Evolutionary conservation across 805 yeast genomes (phyloP).

Genomic region (Suhomyces prunicola): DNA sequence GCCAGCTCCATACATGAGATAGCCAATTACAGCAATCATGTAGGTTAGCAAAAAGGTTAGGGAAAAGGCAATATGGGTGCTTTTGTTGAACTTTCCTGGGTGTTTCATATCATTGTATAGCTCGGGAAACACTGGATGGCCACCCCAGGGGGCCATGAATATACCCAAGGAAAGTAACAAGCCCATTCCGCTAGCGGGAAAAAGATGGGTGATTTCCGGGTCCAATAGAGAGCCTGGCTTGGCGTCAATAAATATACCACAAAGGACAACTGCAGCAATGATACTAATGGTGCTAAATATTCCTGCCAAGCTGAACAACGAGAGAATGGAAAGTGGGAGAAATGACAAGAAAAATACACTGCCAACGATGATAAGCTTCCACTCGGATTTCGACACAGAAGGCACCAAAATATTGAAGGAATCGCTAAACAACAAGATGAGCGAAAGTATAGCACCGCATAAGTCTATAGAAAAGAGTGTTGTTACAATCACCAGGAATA

Average conservation of each 20-base stretch:
- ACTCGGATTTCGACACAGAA: slow-evolving; percentile 7
- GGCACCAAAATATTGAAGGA: slow-evolving; percentile 48
- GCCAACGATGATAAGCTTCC: slow-evolving; percentile 28
- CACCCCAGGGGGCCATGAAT: slow-evolving; percentile 80
- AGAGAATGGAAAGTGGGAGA: slow-evolving; percentile 69
- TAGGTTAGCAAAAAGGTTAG: slow-evolving; percentile 60
- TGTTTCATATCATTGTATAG: slow-evolving; percentile 68
- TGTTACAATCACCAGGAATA: slow-evolving; percentile 71
- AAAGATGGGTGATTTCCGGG: slow-evolving; percentile 63
- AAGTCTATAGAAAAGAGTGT: slow-evolving; percentile 72
- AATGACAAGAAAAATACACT: slow-evolving; percentile 52
- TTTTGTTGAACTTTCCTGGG: slow-evolving; percentile 52
- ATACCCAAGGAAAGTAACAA: slow-evolving; percentile 64
- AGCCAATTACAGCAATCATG: slow-evolving; percentile 64
- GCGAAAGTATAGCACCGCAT: slow-evolving; percentile 76
- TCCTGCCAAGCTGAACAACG: slow-evolving; percentile 67
- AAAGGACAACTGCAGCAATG: slow-evolving; percentile 51
- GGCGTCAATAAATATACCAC: slow-evolving; percentile 59
- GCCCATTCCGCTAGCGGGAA: slow-evolving; percentile 53
- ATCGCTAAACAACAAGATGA: slow-evolving; percentile 81
- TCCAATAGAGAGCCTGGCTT: slow-evolving; percentile 73
- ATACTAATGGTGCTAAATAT: slow-evolving; percentile 67
- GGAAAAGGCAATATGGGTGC: slow-evolving; percentile 56
- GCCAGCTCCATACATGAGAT: slow-evolving; percentile 52
- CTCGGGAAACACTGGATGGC: slow-evolving; percentile 78